Conservation (phyloP, 2,329 filamentous ascomycete genomes). For the Stagonosporopsis rhizophila region DNA sequence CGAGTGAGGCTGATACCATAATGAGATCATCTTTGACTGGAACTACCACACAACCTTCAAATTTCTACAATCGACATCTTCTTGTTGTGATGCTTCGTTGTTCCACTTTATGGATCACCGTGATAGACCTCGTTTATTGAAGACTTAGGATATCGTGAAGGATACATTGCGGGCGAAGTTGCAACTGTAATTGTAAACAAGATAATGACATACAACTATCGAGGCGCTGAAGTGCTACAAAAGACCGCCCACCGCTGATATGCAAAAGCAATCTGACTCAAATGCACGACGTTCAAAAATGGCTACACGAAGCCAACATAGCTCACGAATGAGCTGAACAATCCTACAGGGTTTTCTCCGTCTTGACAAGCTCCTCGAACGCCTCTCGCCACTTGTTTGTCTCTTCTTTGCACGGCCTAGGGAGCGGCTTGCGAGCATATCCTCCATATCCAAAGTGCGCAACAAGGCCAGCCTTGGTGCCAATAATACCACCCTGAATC, state of each 20-base stretch:
- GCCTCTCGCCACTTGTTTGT: slow-evolving; percentile 50
- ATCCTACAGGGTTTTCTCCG: slow-evolving; percentile 49
- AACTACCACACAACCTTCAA: no score
- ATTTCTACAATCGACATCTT: no score
- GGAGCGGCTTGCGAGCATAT: slow-evolving; percentile 64
- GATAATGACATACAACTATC: background rate
- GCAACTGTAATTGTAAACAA: background rate
- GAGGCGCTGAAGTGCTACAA: slow-evolving; percentile 18
- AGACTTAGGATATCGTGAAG: no score
- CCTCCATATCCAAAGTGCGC: slow-evolving; percentile 71
- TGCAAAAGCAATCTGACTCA: slow-evolving; percentile 12
- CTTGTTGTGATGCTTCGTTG: no score
- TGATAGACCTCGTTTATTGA: no score
- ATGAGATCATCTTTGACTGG: no score
- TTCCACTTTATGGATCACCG: no score
- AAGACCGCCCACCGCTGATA: slow-evolving; percentile 15
- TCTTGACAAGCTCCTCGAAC: slow-evolving; percentile 55
- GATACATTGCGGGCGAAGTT: no score
- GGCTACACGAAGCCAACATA: slow-evolving; percentile 1
- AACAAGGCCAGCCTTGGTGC: slow-evolving; percentile 71
- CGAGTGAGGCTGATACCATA: no score
- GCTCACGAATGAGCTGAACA: background rate
- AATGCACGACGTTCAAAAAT: slow-evolving; percentile 15
- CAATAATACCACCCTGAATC: slow-evolving; percentile 72
- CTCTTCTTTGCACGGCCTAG: slow-evolving; percentile 56